phyloP scores from a whole-genome alignment of 257 asterid genomes.

The Fraxinus anomala region DNA sequence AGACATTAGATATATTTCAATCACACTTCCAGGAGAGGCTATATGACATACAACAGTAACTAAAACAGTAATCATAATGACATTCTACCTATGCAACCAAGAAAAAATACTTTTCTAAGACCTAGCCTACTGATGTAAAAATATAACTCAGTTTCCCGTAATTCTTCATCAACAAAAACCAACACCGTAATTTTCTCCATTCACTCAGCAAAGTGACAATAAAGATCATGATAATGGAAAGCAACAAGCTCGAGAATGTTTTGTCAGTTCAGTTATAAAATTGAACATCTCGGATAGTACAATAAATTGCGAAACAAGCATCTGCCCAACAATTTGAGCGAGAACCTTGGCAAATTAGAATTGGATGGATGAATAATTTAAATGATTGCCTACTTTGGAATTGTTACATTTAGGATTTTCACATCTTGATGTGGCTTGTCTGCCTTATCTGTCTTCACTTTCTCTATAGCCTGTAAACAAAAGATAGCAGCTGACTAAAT shows the following conservation, averaged over 20 bases:
- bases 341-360: background rate
- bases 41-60: background rate
- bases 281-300: background rate
- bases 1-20: background rate
- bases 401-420: conserved; percentile 85
- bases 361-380: background rate
- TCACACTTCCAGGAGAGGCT: background rate
- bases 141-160: background rate
- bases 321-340: background rate
- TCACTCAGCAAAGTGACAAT: background rate
- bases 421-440: conserved; percentile 95
- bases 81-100: background rate
- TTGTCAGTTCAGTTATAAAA: background rate
- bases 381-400: conserved; percentile 56
- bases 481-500: background rate
- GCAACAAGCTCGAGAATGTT: background rate
- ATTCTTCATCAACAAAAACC: background rate
- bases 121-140: background rate
- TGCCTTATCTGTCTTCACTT: conserved; percentile 86
- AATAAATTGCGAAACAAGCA: conserved; percentile 9
- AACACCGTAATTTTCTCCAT: background rate
- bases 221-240: background rate
- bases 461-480: conserved; percentile 73
- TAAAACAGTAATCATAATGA: background rate
- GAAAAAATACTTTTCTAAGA: background rate